Evolutionary conservation across 345 rosid genomes (phyloP), one percentile per base, ranked within the genome.

Genomic region (Gossypium mustelinum): DNA sequence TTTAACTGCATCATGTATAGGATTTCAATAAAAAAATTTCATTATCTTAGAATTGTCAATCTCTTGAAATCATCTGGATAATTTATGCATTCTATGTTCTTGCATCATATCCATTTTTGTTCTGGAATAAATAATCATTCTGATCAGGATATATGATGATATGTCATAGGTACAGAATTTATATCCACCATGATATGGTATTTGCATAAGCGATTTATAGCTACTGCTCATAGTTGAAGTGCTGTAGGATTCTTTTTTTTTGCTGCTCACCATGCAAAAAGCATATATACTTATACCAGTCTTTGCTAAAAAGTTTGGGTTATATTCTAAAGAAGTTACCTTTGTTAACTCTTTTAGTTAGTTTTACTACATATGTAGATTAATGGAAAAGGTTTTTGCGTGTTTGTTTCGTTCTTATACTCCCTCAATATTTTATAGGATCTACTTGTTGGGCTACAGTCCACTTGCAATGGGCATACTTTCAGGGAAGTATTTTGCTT

Each of bases 391-490:
- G 11, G 29, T 34, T 13, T 67, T 67, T 34, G 41, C 0, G 1
- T 1, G 41, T 5, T 56, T 56, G 24, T 66, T 43, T 27, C 17
- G 22, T 56, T 78, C 54, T 70, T 68, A 29, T 34, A 51, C 18
- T 14, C 2, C 8, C 20, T 62, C 39, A 41, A 58, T 13, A 2
- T 20, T 75, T 44, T 75, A 18, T 56, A 85, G 89, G 79, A 78
- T 86, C 73, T 74, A 83, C 47, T 83, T 89, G 71, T 76, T 87
- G 84, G 91, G 86, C n/a, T 89, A 87, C 77, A 89, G 89, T 54
- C 93, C 89, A 57, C 74, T 89, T 61, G 93, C 86, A 18, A 89
- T 89, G 91, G 91, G 90, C 58, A 84, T 87, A 76, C 88, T 87
- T 64, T 86, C 93, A 75, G 91, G 88, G 67, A 89, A 89, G 76